Conservation (phyloP, 2,329 filamentous ascomycete genomes). For the Cryphonectria naterciae region DNA sequence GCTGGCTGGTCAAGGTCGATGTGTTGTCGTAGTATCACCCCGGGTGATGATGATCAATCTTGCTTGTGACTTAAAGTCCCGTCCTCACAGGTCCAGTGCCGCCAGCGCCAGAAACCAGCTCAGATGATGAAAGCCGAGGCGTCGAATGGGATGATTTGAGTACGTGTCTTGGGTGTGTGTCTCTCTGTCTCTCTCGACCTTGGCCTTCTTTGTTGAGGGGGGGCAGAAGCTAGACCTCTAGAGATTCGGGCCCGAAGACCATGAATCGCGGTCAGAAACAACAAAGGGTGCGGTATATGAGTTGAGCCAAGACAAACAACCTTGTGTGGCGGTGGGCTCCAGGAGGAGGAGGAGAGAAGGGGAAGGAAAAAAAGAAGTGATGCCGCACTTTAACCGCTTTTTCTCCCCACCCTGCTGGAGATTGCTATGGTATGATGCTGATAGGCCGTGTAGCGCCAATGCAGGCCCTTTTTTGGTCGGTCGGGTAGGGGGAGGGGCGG, state of each 20-base stretch:
- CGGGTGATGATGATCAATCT: neutral
- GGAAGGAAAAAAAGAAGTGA: neutral
- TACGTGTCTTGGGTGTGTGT: neutral
- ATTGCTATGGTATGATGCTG: constrained; percentile 4
- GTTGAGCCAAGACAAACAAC: neutral
- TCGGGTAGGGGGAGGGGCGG: neutral
- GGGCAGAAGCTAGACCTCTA: constrained; percentile 4
- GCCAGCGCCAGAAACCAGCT: neutral
- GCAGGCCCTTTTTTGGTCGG: neutral
- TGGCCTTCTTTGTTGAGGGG: neutral
- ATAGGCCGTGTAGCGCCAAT: constrained; percentile 5
- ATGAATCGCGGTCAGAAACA: neutral
- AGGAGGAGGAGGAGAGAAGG: neutral
- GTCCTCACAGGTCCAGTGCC: neutral
- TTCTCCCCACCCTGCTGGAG: neutral
- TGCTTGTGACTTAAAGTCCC: no score
- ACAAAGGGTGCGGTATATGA: neutral
- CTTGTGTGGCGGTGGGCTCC: neutral
- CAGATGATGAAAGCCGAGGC: constrained; percentile 16
- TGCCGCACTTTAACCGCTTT: neutral
- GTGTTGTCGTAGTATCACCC: neutral
- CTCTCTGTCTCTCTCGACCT: neutral
- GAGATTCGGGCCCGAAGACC: neutral
- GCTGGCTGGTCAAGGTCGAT: neutral
- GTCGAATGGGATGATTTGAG: neutral